Base-by-base conservation (phyloP, 441 rosid genomes). In the Heliophila coronopifolia region DNA sequence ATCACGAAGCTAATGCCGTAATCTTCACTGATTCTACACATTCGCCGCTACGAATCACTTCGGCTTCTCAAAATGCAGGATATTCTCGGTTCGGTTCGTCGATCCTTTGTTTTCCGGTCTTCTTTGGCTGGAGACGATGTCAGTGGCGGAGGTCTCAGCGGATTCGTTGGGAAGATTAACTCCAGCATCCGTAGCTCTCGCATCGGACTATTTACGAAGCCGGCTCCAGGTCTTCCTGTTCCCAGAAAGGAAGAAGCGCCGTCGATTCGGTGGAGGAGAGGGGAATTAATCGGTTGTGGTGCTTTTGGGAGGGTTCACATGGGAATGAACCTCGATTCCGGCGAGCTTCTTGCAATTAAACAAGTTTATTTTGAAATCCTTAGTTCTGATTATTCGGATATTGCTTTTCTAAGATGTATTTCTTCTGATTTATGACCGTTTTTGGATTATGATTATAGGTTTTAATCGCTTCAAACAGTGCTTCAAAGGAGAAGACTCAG, bases 291-390 rank as follows among this genome's bases (percentile, higher is more conserved):
- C 33, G 99, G 97, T 6, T 73, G 77, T 19, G 99, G 99, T 17
- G 97, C 97, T 39, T 93, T 93, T 55, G 99, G 99, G 8, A 71
- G 93, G 52, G 97, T 93, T 44, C 86, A 89, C 62, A 93, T 93
- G 96, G 99, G 99, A 7, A 93, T 93, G 99, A 93, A 93, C 73
- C 96, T 93, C 10, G 97, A 93, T 67, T 86, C 99, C 40, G 97
- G 99, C 54, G 97, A 93, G 77, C 90, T 93, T 53, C 79, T 93
- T 13, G 99, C 97, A 4, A 86, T 93, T 63, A 93, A 93, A 59
- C 96, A 93, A 83, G 97, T 88, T 7, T 13, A 16, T 72, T 53
- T 44, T 18, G 16, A 11, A 3, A 14, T 46, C 36, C 3, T n/a
- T 44, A 9, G 8, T 54, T 23, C 32, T 10, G 24, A 2, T 36